Base-by-base conservation (phyloP, 805 yeast species). In the Hanseniaspora singularis region DNA sequence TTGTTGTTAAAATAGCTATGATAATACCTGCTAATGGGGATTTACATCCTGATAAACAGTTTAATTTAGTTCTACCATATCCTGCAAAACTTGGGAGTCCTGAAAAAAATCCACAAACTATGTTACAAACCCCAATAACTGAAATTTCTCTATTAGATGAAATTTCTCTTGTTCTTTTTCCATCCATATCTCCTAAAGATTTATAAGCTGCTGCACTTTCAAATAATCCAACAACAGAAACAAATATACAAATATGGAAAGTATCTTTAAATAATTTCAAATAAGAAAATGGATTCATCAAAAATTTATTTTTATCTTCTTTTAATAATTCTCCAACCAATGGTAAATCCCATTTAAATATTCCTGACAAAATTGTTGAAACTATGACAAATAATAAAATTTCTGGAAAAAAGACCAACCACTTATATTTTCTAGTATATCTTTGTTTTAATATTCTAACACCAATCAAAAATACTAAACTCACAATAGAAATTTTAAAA, bases 21-120 rank as follows among this genome's bases (percentile, higher is more conserved):
- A 53, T 27, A 1, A 53, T 33, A 1, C 56, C 56, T 2, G 54
- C 39, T 3, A 53, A 23, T 26, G 51, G 56, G 8, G 51, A 40
- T 24, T 46, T 44, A 11, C 51, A 50, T 1, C 51, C 51, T 15
- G 45, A 37, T 22, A 43, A 9, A 16, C 47, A 42, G 19, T 49
- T 49, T 4, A 49, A 15, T 39, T 49, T 49, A 6, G 48, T 49
- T 49, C 51, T 49, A 4, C 51, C 51, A 24, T 49, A 49, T 3
- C 51, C 51, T 2, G 49, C 51, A 49, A 42, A 49, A n/a, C 49
- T 36, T 10, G 51, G 51, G 16, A 49, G 26, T 7, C 49, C 19
- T 4, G 49, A 38, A 16, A 49, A 37, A 3, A 49, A 4, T 10
- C 44, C 47, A 33, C 48, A 49, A 6, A 49, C 28, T 8, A 49